These are phyloP conservation scores for Trichosporon sp. DNA, from an alignment of 1,284 basidiomycete species.

Conservation along the genomic window DNA sequence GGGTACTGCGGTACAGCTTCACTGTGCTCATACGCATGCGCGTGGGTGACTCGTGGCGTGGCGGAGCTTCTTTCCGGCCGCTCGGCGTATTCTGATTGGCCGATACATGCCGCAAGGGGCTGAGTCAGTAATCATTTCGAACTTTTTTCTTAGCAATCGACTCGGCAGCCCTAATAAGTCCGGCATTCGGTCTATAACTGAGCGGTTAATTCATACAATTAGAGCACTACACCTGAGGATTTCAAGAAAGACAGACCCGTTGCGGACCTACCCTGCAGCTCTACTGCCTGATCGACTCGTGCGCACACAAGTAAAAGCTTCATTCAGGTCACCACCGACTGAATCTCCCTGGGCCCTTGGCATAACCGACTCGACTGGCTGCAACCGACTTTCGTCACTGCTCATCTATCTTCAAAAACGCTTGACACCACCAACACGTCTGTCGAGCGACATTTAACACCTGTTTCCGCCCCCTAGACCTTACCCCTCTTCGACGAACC, in stretches of 20 bases:
- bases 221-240: too few species aligned
- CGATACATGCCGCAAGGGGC: background rate
- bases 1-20: too few species aligned
- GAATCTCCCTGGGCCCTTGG: background rate
- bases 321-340: background rate
- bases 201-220: background rate
- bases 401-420: conserved; percentile 1
- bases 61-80: background rate
- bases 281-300: background rate
- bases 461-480: background rate
- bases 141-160: background rate
- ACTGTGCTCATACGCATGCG: background rate
- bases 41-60: conserved; percentile 1
- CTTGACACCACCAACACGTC: background rate
- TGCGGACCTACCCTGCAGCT: background rate
- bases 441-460: background rate
- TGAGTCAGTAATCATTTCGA: conserved; percentile 3
- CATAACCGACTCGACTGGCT: background rate
- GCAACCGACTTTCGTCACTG: background rate
- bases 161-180: background rate
- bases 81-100: background rate
- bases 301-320: background rate
- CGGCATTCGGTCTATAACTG: background rate
- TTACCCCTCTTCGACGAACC: background rate
- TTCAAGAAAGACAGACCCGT: too few species aligned